Evolutionary conservation across 345 rosid genomes (phyloP).

Genomic region (Ailanthus altissimus): DNA sequence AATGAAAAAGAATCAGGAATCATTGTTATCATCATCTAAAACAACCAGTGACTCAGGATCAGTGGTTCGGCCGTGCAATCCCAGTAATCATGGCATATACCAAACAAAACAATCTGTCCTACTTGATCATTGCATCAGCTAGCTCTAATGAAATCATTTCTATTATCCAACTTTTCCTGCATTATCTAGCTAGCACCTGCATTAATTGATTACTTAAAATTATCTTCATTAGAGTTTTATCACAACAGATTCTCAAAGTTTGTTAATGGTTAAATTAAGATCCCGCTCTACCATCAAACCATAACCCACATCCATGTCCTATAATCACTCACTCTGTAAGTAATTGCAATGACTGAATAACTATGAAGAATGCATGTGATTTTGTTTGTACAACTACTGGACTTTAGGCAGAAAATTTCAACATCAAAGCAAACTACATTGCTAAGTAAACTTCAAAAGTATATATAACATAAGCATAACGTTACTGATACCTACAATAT

Average conservation of each 20-base stretch:
- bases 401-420: neutral
- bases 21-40: neutral
- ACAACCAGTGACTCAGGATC: neutral
- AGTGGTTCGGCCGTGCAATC: neutral
- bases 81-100: neutral
- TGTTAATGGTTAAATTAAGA: neutral
- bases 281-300: neutral
- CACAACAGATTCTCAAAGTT: neutral
- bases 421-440: conserved; percentile 31
- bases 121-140: too few relatives aligned
- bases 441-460: conserved; percentile 31
- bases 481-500: conserved; percentile 52
- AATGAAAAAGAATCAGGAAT: neutral
- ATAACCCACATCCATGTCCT: neutral
- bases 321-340: too few relatives aligned
- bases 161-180: neutral
- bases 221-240: neutral
- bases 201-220: neutral
- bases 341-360: neutral
- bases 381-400: neutral
- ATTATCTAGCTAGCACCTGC: neutral
- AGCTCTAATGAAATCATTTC: neutral
- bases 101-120: neutral
- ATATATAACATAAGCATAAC: conserved; percentile 37
- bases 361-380: neutral